These are phyloP conservation scores for Raffaelea ambrosiae DNA, from an alignment of 2,329 filamentous ascomycete genomes.

Conservation along the genomic window DNA sequence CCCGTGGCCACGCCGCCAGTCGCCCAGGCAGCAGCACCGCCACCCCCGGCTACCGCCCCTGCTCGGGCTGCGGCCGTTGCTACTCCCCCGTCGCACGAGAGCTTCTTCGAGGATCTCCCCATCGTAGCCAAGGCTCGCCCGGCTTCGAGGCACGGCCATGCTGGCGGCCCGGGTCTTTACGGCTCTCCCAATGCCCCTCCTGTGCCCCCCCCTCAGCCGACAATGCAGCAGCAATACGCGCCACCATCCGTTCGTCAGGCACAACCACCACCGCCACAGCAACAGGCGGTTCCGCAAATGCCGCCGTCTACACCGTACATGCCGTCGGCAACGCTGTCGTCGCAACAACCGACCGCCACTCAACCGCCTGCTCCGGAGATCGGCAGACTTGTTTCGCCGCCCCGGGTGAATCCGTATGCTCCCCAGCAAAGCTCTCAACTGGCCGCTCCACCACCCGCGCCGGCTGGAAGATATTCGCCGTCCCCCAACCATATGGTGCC, in stretches of 20 bases:
- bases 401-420: slow-evolving; percentile 46
- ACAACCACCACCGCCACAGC: background rate
- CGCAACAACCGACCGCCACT: background rate
- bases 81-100: slow-evolving; percentile 29
- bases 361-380: slow-evolving; percentile 11
- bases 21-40: slow-evolving; percentile 28
- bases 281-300: background rate
- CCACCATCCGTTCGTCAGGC: background rate
- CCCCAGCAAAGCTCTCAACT: slow-evolving; percentile 25
- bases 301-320: slow-evolving; percentile 14
- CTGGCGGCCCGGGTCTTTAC: slow-evolving; percentile 24
- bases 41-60: slow-evolving; percentile 21
- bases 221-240: background rate
- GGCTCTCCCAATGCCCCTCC: slow-evolving; percentile 16
- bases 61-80: background rate
- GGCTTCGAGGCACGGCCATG: slow-evolving; percentile 42
- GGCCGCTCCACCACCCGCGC: slow-evolving; percentile 13
- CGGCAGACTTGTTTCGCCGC: slow-evolving; percentile 38
- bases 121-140: slow-evolving; percentile 53
- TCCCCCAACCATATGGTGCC: slow-evolving; percentile 31
- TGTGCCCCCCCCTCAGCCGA: background rate
- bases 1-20: slow-evolving; percentile 16
- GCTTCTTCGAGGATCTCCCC: slow-evolving; percentile 74
- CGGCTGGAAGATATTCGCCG: slow-evolving; percentile 50
- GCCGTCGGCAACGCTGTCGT: slow-evolving; percentile 4